Evolutionary conservation across 2,329 filamentous ascomycete species (phyloP).

Genomic region (Bimuria novae-zelandiae): DNA sequence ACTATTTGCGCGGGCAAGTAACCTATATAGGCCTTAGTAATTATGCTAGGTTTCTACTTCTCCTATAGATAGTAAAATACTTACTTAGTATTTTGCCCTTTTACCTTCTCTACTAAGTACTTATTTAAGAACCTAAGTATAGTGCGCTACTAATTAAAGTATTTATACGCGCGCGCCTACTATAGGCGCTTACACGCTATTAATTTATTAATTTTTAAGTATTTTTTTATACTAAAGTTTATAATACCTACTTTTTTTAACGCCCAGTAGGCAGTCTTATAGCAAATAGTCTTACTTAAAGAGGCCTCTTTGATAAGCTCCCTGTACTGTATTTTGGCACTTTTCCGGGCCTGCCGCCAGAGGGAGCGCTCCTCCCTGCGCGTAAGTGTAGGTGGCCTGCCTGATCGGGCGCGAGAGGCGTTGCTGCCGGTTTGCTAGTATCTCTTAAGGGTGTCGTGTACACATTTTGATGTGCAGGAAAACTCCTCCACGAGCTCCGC

Average conservation of each 20-base stretch:
- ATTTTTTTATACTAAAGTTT: background rate
- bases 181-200: background rate
- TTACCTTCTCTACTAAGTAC: background rate
- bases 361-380: background rate
- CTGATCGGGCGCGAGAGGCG: background rate
- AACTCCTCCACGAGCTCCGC: background rate
- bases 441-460: background rate
- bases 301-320: background rate
- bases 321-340: background rate
- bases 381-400: background rate
- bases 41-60: background rate
- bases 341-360: background rate
- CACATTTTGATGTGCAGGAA: background rate
- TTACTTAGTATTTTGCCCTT: background rate
- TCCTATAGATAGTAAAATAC: background rate
- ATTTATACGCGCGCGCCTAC: background rate
- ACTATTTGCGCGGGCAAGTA: background rate
- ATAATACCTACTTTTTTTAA: background rate
- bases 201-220: background rate
- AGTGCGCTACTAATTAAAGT: background rate
- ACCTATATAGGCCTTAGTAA: background rate
- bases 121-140: background rate
- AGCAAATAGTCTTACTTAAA: background rate
- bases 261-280: background rate
- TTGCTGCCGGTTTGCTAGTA: background rate